Conservation (phyloP, 2,329 filamentous ascomycete genomes). For the Hymenoscyphus linearis region DNA sequence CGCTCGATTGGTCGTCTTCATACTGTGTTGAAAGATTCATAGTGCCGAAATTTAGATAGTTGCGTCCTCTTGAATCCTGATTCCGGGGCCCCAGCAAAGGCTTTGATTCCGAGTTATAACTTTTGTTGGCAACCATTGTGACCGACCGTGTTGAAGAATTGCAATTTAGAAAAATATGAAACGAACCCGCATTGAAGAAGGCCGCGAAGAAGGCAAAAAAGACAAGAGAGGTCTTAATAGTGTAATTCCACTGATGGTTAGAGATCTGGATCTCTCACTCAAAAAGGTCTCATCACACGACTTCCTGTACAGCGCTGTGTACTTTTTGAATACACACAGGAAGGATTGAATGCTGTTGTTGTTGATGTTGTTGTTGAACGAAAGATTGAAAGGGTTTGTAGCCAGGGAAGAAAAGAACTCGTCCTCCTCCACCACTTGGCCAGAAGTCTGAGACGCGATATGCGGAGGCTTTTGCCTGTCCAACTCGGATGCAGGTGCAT, state of each 20-base stretch:
- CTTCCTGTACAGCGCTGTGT: constrained; percentile 3
- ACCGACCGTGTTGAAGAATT: neutral
- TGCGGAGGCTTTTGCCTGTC: constrained; percentile 5
- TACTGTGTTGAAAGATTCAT: neutral
- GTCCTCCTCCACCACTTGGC: neutral
- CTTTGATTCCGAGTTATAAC: constrained; percentile 3
- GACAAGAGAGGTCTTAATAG: neutral
- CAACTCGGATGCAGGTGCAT: constrained; percentile 3
- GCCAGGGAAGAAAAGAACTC: neutral
- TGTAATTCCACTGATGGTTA: neutral
- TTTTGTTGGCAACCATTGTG: neutral
- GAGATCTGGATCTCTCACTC: neutral
- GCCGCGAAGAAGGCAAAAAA: neutral
- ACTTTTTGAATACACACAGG: neutral
- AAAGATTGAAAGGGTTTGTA: neutral
- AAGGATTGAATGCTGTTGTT: too few species aligned
- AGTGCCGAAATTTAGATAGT: constrained; percentile 5
- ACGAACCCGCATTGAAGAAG: neutral
- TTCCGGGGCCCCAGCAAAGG: neutral
- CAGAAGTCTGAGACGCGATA: neutral
- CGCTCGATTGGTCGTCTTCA: neutral
- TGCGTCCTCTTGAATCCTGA: neutral
- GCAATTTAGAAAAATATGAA: neutral
- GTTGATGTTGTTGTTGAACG: neutral
- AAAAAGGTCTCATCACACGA: neutral